Evolutionary conservation across 2,329 filamentous ascomycete genomes (phyloP).

Genomic region (Cladophialophora immunda): DNA sequence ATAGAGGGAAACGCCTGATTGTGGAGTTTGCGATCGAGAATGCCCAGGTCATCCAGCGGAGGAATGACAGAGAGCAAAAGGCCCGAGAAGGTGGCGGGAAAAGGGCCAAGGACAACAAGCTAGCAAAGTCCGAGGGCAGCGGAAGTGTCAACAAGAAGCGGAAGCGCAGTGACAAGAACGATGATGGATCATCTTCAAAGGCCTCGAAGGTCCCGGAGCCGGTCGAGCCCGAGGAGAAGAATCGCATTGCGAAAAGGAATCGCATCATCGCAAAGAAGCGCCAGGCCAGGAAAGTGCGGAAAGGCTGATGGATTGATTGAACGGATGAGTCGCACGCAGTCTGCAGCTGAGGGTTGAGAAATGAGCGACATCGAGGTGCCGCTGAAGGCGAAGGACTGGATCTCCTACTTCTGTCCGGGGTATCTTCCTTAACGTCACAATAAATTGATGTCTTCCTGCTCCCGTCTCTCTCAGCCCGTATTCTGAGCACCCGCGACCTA

Average conservation of each 20-base stretch:
- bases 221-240: conserved; percentile 50
- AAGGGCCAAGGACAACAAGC: conserved; percentile 45
- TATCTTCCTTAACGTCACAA: conserved; percentile 1
- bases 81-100: conserved; percentile 40
- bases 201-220: conserved; percentile 15
- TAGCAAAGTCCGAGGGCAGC: conserved; percentile 27
- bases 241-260: conserved; percentile 70
- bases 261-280: conserved; percentile 88
- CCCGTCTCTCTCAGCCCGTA: conserved; percentile 19
- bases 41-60: conserved; percentile 87
- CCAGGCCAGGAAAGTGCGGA: conserved; percentile 73
- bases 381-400: background rate
- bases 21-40: conserved; percentile 99
- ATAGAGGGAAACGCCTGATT: conserved; percentile 87
- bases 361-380: background rate
- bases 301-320: conserved; percentile 46
- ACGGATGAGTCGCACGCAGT: background rate
- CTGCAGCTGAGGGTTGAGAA: background rate
- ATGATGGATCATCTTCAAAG: conserved; percentile 11
- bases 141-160: conserved; percentile 51
- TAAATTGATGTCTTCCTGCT: conserved; percentile 7
- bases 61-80: conserved; percentile 69
- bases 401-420: background rate
- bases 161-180: conserved; percentile 29
- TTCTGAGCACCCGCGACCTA: conserved; percentile 39